Conservation (phyloP, 805 yeast genomes). For the Candida pseudofarinosa region DNA sequence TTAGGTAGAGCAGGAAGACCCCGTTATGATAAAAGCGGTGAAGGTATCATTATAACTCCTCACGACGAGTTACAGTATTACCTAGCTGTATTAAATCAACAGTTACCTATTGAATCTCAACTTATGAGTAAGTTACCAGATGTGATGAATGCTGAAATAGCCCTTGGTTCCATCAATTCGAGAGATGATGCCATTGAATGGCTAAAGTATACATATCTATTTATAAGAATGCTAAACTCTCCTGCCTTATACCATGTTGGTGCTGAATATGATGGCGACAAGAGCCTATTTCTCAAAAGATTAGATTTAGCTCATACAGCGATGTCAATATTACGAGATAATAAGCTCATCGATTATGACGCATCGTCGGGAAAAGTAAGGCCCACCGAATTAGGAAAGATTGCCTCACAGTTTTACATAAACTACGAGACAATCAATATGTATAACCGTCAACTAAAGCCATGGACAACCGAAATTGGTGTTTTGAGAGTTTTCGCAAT, state of each 20-base stretch:
- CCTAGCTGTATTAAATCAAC: constrained; percentile 85
- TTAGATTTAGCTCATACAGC: constrained; percentile 76
- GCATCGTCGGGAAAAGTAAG: constrained; percentile 34
- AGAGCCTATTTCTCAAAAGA: constrained; percentile 48
- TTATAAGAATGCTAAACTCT: constrained; percentile 68
- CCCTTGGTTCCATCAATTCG: constrained; percentile 57
- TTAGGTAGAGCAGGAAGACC: constrained; percentile 99
- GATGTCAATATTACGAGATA: constrained; percentile 49
- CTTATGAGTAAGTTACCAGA: constrained; percentile 68
- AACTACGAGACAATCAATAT: constrained; percentile 65
- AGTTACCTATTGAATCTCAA: constrained; percentile 89
- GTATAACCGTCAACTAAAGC: constrained; percentile 60
- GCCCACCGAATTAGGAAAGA: constrained; percentile 66
- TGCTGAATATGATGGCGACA: constrained; percentile 53
- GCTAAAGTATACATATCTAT: constrained; percentile 77
- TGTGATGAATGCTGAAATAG: constrained; percentile 82
- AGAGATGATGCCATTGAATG: constrained; percentile 71
- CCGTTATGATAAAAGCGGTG: constrained; percentile 86
- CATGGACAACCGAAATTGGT: constrained; percentile 67
- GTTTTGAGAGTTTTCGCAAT: constrained; percentile 70
- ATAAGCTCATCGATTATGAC: constrained; percentile 61
- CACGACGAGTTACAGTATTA: constrained; percentile 85
- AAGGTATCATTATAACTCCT: constrained; percentile 87
- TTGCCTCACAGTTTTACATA: constrained; percentile 85
- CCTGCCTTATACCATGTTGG: constrained; percentile 78